These are phyloP conservation scores for Sicyos baderoa DNA, from an alignment of 306 rosid genomes.

Conservation along the genomic window DNA sequence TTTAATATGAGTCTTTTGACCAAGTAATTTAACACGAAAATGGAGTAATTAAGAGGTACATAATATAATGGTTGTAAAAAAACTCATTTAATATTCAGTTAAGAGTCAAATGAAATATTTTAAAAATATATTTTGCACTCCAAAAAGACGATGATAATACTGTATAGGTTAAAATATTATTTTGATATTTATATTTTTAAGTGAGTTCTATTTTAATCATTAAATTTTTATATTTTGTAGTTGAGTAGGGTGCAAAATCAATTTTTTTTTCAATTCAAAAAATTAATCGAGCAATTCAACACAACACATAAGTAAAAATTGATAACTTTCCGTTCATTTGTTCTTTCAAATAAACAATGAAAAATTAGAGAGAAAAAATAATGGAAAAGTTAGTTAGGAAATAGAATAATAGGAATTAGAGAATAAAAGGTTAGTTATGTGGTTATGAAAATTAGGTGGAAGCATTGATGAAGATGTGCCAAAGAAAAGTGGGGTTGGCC, in stretches of 20 bases:
- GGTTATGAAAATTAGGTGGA: slow-evolving; percentile 5
- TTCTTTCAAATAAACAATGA: neutral
- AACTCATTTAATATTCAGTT: neutral
- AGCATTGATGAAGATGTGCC: slow-evolving; percentile 5
- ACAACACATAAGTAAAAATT: neutral
- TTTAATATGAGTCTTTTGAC: neutral
- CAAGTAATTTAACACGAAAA: neutral
- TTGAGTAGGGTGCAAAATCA: neutral
- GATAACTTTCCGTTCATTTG: neutral
- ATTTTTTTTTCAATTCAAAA: too few species aligned
- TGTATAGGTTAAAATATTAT: too few species aligned
- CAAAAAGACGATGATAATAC: too few species aligned
- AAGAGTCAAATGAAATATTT: neutral
- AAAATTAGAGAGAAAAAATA: neutral
- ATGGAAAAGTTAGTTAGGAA: neutral
- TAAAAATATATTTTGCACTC: too few species aligned
- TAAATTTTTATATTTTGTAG: too few species aligned
- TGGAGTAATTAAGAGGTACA: neutral
- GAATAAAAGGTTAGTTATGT: neutral
- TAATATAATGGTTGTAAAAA: too few species aligned
- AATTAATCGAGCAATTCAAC: neutral
- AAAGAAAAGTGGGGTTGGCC: neutral
- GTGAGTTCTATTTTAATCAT: too few species aligned
- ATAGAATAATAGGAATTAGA: neutral
- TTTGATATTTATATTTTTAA: too few species aligned